Conservation (phyloP, 2,329 filamentous ascomycete genomes). For the Botrytis cinerea region DNA sequence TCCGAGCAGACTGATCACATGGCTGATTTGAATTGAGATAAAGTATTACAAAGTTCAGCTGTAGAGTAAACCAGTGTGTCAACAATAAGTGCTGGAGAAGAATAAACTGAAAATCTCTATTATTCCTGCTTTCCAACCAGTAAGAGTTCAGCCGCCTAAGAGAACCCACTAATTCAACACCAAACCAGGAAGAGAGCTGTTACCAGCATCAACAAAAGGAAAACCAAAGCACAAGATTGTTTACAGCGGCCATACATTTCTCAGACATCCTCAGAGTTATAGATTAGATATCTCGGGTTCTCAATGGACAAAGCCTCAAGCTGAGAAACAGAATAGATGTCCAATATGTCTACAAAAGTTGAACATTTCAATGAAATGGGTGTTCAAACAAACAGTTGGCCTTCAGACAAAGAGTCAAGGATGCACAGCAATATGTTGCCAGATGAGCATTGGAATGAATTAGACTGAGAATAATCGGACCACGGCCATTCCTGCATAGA, state of each 20-base stretch:
- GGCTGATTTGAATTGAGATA: background rate
- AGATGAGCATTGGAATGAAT: background rate
- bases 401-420: background rate
- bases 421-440: background rate
- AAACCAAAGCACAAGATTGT: background rate
- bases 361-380: background rate
- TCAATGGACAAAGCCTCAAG: background rate
- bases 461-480: background rate
- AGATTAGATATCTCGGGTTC: no score
- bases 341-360: background rate
- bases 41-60: background rate
- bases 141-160: background rate
- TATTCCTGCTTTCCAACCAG: background rate
- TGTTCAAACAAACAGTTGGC: no score
- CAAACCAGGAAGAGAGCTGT: no score
- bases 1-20: background rate
- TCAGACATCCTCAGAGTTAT: background rate
- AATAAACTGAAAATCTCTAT: background rate
- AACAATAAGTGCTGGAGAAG: accelerated
- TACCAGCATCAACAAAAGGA: background rate
- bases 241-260: background rate
- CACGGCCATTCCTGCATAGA: no score
- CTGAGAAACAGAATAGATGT: no score
- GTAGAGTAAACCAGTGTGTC: background rate
- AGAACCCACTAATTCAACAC: background rate